Percentiles rank a stretch among this genome's conserved stretches.
Evolutionary conservation across 768 basidiomycete species (phyloP).

Genomic region (Russula earlei): DNA sequence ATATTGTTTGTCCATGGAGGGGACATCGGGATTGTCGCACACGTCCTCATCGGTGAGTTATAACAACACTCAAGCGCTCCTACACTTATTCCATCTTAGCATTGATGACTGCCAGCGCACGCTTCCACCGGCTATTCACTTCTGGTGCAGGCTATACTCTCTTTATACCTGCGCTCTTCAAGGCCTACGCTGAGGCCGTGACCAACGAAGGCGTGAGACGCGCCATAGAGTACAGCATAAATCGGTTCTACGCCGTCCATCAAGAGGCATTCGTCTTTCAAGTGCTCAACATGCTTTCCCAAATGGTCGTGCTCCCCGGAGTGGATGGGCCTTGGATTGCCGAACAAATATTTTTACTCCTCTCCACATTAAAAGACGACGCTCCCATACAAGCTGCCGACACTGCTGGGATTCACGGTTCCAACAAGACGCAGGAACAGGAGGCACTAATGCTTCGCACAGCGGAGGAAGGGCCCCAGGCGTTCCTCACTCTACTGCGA

Average conservation of each 20-base stretch:
- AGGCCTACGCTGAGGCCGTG: conserved; percentile 57
- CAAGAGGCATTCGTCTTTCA: conserved; percentile 69
- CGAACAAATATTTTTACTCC: conserved; percentile 45
- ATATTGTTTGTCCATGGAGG: conserved; percentile 59
- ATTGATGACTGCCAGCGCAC: conserved; percentile 65
- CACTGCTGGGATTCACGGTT: conserved; percentile 55
- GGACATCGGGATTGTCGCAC: conserved; percentile 70
- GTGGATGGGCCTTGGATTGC: conserved; percentile 45
- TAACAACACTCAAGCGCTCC: background rate
- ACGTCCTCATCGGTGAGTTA: conserved; percentile 56
- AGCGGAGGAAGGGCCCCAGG: conserved; percentile 66
- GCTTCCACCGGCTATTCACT: conserved; percentile 67
- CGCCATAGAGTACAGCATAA: conserved; percentile 63
- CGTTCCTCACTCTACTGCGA: conserved; percentile 49
- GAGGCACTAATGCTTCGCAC: conserved; percentile 61
- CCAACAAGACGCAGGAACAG: conserved; percentile 55
- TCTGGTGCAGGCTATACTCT: conserved; percentile 63
- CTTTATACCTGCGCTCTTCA: conserved; percentile 65
- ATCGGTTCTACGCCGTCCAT: conserved; percentile 67
- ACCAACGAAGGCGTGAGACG: conserved; percentile 45
- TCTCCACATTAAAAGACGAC: conserved; percentile 45
- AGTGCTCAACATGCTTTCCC: conserved; percentile 52
- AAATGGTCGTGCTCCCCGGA: conserved; percentile 40
- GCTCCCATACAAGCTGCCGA: conserved; percentile 37
- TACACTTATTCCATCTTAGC: conserved; percentile 30